Conservation (phyloP, 1,284 basidiomycete genomes). For the Ustilago bromivora region DNA sequence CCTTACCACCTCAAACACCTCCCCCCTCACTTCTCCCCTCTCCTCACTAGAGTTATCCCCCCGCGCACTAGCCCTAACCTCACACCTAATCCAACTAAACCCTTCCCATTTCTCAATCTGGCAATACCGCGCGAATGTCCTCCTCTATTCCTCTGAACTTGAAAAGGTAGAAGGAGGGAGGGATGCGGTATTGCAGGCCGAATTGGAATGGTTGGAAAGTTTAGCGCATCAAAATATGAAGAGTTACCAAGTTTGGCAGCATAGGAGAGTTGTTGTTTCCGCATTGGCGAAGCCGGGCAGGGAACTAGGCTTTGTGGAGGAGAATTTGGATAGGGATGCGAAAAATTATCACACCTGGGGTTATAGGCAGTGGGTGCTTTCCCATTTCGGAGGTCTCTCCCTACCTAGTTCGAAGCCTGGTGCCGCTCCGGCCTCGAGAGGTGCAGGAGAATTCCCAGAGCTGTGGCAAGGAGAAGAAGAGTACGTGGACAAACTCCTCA, state of each 20-base stretch:
- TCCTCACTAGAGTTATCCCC: constrained; percentile 40
- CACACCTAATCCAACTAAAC: constrained; percentile 59
- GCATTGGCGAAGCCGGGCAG: constrained; percentile 50
- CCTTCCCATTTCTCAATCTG: constrained; percentile 63
- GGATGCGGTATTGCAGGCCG: constrained; percentile 31
- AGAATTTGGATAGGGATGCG: constrained; percentile 50
- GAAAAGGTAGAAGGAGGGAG: background rate
- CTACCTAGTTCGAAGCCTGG: background rate
- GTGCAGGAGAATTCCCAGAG: constrained; percentile 55
- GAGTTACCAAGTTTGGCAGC: constrained; percentile 68
- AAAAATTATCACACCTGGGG: constrained; percentile 70
- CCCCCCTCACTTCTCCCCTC: constrained; percentile 2
- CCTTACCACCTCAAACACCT: constrained; percentile 30
- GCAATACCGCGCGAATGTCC: constrained; percentile 61
- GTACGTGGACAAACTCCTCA: constrained; percentile 82
- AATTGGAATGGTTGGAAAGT: constrained; percentile 57
- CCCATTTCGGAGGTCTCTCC: constrained; percentile 59
- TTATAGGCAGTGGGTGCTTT: constrained; percentile 65
- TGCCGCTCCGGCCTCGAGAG: background rate
- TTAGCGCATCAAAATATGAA: constrained; percentile 65
- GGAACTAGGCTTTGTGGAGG: constrained; percentile 56
- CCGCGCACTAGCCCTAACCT: constrained; percentile 58
- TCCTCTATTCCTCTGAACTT: constrained; percentile 37
- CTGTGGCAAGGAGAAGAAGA: constrained; percentile 83
- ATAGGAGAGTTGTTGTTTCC: constrained; percentile 54